phyloP scores from a whole-genome alignment of 2,329 filamentous ascomycete species.

The Scolecobasidium constrictum region DNA sequence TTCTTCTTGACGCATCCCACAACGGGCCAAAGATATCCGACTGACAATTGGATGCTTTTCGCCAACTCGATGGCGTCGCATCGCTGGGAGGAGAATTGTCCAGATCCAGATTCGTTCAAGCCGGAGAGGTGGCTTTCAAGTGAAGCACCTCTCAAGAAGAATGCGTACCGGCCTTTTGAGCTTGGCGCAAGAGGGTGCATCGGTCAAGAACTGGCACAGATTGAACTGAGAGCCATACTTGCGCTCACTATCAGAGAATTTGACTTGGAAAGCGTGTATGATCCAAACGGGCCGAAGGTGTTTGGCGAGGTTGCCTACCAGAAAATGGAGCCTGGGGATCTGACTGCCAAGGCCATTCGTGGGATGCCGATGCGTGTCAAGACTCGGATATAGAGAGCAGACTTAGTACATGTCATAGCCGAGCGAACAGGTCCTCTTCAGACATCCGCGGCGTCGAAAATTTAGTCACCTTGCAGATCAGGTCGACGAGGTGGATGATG shows the following conservation, averaged over 20 bases:
- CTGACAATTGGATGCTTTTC: constrained; percentile 7
- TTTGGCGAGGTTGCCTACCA: not conserved
- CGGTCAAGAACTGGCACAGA: constrained; percentile 44
- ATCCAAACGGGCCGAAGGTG: not conserved
- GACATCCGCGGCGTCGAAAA: no score
- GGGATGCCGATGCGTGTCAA: not conserved
- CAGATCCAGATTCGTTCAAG: constrained; percentile 15
- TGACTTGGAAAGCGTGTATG: constrained; percentile 29
- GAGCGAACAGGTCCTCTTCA: no score
- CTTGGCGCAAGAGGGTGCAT: constrained; percentile 45
- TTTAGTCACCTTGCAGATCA: no score
- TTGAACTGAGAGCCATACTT: constrained; percentile 41
- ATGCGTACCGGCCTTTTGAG: constrained; percentile 45
- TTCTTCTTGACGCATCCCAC: constrained; percentile 7
- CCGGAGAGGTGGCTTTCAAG: constrained; percentile 16
- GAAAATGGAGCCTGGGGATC: not conserved
- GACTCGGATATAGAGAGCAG: not conserved
- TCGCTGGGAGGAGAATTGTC: constrained; percentile 15
- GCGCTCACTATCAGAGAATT: constrained; percentile 40
- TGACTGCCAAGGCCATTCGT: not conserved
- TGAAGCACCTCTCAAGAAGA: not conserved
- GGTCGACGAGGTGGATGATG: no score
- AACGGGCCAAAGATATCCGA: constrained; percentile 14
- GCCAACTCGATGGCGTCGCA: constrained; percentile 13
- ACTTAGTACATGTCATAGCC: no score